Conservation (phyloP, 225 moss, liverwort and hornwort species). For the Polytrichum formosum region DNA sequence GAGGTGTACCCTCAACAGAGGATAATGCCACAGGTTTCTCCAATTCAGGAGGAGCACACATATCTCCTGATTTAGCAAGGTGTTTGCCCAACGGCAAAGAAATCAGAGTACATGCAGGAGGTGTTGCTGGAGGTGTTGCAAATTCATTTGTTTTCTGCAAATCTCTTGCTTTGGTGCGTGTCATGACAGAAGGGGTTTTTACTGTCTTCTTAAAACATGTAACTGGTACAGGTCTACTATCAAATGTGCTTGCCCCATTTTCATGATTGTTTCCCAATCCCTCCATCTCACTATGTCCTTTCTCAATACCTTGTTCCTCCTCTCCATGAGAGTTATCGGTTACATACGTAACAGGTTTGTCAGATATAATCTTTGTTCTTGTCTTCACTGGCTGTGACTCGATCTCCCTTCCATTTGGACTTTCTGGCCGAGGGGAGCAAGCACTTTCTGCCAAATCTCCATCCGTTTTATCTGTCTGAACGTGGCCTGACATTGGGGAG, state of each 20-base stretch:
- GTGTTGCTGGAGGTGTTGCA: neutral
- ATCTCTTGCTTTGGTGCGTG: too few relatives aligned
- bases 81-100: neutral
- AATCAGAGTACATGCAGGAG: neutral
- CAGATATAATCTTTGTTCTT: neutral
- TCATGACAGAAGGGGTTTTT: slow-evolving; percentile 2
- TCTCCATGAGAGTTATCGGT: neutral
- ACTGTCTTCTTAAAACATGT: neutral
- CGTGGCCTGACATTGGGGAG: neutral
- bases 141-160: neutral
- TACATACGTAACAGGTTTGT: neutral
- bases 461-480: neutral
- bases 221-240: neutral
- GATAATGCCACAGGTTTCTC: neutral
- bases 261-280: neutral
- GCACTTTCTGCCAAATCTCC: neutral
- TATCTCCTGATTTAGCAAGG: neutral
- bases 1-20: neutral
- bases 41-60: neutral
- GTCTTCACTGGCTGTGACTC: neutral
- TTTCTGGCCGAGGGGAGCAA: neutral
- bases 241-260: neutral
- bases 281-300: neutral
- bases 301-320: neutral
- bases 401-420: neutral